phyloP scores from a whole-genome alignment of 495 filamentous ascomycete species.

The Tricharina praecox region DNA sequence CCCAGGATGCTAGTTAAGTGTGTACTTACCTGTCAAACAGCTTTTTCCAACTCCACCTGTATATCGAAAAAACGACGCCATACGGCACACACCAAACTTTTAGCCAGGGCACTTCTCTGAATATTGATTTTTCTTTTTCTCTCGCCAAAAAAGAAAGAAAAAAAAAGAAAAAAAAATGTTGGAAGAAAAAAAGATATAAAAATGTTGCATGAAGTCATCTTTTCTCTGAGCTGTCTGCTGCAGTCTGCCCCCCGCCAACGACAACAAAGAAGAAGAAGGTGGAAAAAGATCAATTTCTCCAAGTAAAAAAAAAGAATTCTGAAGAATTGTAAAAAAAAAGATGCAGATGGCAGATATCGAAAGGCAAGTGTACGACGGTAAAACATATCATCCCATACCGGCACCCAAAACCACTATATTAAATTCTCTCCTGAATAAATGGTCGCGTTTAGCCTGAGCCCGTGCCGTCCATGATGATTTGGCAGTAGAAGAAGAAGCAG shows the following conservation, averaged over 20 bases:
- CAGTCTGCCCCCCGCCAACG: too few species aligned
- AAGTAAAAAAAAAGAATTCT: too few species aligned
- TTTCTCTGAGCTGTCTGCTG: too few species aligned
- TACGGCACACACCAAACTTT: neutral
- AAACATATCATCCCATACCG: slow-evolving; percentile 35
- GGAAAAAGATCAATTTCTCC: too few species aligned
- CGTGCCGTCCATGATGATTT: neutral
- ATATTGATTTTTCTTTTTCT: too few species aligned
- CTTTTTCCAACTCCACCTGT: slow-evolving; percentile 93
- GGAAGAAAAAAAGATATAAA: neutral
- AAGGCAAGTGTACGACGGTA: neutral
- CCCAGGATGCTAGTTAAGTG: too few species aligned
- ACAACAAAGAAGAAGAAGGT: too few species aligned
- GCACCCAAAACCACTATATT: slow-evolving; percentile 83
- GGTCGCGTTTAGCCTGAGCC: neutral
- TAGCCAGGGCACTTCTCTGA: neutral
- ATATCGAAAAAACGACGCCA: slow-evolving; percentile 1
- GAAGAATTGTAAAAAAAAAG: too few species aligned
- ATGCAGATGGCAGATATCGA: too few species aligned
- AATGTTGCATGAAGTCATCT: too few species aligned
- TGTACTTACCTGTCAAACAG: slow-evolving; percentile 74
- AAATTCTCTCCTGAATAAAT: slow-evolving; percentile 53
- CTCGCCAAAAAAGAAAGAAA: neutral
- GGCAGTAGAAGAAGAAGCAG: neutral
- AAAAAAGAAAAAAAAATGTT: slow-evolving; percentile 1